A percentile compares a stretch with the other conserved stretches of the same genome.
These are phyloP conservation scores for Arthrobotrys conoides DNA, from an alignment of 2,329 filamentous ascomycete genomes.

Conservation along the genomic window DNA sequence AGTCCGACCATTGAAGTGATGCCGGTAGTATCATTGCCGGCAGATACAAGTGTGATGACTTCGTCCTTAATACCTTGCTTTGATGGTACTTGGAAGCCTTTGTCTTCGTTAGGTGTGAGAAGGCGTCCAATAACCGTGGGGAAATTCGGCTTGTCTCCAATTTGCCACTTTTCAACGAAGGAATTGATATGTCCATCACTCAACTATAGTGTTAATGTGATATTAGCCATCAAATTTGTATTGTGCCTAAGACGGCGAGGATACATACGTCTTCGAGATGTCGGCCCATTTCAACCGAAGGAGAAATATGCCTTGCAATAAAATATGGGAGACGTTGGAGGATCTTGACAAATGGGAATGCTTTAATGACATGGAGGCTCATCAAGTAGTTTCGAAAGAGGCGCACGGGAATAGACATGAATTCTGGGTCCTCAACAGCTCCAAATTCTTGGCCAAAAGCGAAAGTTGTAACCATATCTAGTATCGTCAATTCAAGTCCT, in stretches of 20 bases:
- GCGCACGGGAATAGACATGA: conserved; percentile 31
- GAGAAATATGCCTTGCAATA: conserved; percentile 28
- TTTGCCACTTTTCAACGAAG: conserved; percentile 28
- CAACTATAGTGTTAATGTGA: neutral
- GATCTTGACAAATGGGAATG: conserved; percentile 32
- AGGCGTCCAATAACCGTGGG: conserved; percentile 31
- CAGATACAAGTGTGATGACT: conserved; percentile 66
- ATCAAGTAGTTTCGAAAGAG: conserved; percentile 36
- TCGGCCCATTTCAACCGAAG: conserved; percentile 35
- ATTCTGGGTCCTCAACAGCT: conserved; percentile 31
- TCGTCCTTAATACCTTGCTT: conserved; percentile 67
- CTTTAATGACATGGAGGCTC: conserved; percentile 40
- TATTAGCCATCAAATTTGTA: neutral
- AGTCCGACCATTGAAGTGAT: conserved; percentile 64
- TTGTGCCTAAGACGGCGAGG: neutral
- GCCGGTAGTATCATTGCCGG: conserved; percentile 67
- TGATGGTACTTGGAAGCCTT: conserved; percentile 38
- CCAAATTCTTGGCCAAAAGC: conserved; percentile 34
- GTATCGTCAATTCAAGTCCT: neutral
- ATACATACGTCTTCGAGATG: conserved; percentile 26
- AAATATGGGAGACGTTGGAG: conserved; percentile 32
- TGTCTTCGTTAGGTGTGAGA: conserved; percentile 34
- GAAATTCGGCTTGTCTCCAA: conserved; percentile 32
- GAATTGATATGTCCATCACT: conserved; percentile 19
- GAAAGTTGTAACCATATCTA: conserved; percentile 44